A percentile compares a stretch with the other conserved stretches of the same genome.
Evolutionary conservation across 345 rosid species (phyloP).

Genomic region (Gynandropsis gynandra): DNA sequence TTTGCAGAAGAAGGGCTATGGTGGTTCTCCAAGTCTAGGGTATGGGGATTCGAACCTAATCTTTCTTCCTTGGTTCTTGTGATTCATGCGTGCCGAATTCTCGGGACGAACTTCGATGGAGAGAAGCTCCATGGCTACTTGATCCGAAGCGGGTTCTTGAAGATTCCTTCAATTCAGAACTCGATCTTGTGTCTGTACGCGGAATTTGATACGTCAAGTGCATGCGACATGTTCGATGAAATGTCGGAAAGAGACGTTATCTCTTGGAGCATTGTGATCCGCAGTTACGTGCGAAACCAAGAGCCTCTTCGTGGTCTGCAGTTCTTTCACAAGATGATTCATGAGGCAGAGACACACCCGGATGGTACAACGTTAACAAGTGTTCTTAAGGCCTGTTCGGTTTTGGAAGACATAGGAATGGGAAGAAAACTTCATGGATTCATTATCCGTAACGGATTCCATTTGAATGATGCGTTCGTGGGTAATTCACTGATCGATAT

Average conservation of each 20-base stretch:
- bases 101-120: constrained; percentile 20
- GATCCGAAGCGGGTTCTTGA: constrained; percentile 42
- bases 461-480: constrained; percentile 37
- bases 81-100: constrained; percentile 36
- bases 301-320: constrained; percentile 35
- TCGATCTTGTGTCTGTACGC: constrained; percentile 38
- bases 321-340: constrained; percentile 52
- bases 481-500: constrained; percentile 58
- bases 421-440: constrained; percentile 53
- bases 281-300: constrained; percentile 38
- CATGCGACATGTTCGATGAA: constrained; percentile 59
- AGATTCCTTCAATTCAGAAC: constrained; percentile 42
- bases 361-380: constrained; percentile 41
- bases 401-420: constrained; percentile 23
- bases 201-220: constrained; percentile 27
- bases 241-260: constrained; percentile 56
- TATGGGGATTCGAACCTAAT: constrained; percentile 48
- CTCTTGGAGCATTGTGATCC: constrained; percentile 59
- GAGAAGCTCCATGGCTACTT: constrained; percentile 37
- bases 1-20: constrained; percentile 33
- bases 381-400: constrained; percentile 56
- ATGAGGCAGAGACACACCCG: constrained; percentile 27
- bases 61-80: constrained; percentile 52
- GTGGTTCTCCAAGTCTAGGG: constrained; percentile 47
- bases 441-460: constrained; percentile 39